Conservation (phyloP, 257 asterid genomes). For the Ballota nigra region DNA sequence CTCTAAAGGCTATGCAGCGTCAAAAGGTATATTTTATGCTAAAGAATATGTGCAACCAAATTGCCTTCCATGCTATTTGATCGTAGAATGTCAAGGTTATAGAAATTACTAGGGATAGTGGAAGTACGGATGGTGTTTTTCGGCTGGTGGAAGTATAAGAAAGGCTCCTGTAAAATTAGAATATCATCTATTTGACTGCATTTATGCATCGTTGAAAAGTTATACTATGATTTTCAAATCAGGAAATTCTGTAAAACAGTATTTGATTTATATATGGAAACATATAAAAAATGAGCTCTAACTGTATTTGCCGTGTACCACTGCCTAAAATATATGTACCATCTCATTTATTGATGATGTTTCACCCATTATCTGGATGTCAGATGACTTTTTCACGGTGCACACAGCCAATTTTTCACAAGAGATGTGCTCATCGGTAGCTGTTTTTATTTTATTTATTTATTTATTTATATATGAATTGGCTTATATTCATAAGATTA, state of each 20-base stretch:
- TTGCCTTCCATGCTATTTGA: not conserved
- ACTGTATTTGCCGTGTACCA: not conserved
- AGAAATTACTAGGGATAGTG: not conserved
- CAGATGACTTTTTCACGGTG: not conserved
- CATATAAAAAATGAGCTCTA: not conserved
- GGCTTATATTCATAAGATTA: not conserved
- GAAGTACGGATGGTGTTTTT: not conserved
- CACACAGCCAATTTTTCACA: not conserved
- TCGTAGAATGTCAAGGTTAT: not conserved
- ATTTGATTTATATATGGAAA: not conserved
- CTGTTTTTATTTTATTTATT: too few species aligned
- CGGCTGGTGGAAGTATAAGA: not conserved
- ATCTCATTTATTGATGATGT: not conserved
- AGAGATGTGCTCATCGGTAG: not conserved
- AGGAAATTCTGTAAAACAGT: not conserved
- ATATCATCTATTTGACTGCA: not conserved
- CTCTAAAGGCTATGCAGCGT: slow-evolving; percentile 95
- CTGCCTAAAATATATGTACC: not conserved
- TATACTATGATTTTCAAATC: not conserved
- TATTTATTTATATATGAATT: too few species aligned
- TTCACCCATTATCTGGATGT: not conserved
- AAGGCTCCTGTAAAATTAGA: not conserved
- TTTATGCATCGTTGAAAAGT: not conserved
- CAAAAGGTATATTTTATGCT: slow-evolving; percentile 65
- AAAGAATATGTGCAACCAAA: not conserved